These are phyloP conservation scores for Tulasnella sp. DNA, from an alignment of 768 basidiomycete genomes.

Conservation along the genomic window DNA sequence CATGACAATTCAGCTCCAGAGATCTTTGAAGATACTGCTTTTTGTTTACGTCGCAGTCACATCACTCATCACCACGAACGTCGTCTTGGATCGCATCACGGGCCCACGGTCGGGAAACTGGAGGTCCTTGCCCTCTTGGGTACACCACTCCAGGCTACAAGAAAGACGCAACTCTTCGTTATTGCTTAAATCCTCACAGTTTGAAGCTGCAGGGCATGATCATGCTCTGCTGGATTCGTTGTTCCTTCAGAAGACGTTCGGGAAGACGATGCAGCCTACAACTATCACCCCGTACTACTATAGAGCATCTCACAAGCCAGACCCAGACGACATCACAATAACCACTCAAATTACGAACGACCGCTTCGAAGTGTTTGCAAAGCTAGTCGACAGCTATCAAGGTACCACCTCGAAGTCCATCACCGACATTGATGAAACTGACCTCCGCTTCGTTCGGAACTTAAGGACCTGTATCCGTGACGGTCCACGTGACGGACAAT, in stretches of 20 bases:
- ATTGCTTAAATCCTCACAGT: background rate
- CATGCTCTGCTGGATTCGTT: slow-evolving; percentile 24
- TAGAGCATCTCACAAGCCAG: slow-evolving; percentile 44
- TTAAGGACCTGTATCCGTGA: slow-evolving; percentile 72
- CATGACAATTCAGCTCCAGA: background rate
- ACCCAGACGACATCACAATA: slow-evolving; percentile 63
- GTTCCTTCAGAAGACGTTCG: slow-evolving; percentile 58
- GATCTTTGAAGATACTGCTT: background rate
- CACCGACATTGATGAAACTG: background rate
- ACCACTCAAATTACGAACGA: slow-evolving; percentile 76
- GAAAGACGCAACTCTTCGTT: background rate
- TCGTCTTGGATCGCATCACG: background rate
- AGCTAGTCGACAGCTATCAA: slow-evolving; percentile 64
- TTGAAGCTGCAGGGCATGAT: background rate
- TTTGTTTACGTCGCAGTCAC: background rate
- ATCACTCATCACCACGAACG: background rate
- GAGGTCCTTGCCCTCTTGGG: background rate
- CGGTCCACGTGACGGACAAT: slow-evolving; percentile 58
- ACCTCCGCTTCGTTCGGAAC: background rate
- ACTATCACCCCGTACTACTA: slow-evolving; percentile 76
- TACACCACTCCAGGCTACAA: background rate
- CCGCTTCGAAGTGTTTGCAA: slow-evolving; percentile 58
- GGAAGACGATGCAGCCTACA: slow-evolving; percentile 57
- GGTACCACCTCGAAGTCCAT: slow-evolving; percentile 33
- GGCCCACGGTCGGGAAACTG: background rate